Evolutionary conservation across 2,329 filamentous ascomycete species (phyloP), one percentile per base, ranked within the genome.

Genomic region (Colletotrichum zoysiae): DNA sequence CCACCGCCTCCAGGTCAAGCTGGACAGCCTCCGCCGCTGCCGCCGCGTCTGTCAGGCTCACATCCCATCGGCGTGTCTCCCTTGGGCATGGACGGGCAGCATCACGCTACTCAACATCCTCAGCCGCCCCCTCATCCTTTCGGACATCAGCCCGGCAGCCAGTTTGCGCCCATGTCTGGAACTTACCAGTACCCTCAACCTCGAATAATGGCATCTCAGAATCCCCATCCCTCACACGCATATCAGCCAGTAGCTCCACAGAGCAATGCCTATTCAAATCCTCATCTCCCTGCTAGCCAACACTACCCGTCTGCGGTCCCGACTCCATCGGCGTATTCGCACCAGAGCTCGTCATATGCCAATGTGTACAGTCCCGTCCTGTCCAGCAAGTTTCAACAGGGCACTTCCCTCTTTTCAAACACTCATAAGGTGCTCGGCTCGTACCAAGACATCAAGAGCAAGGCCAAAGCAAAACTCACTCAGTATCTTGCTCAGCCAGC

Each of bases 1-100:
- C 68, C 68, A 7, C 68, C 64, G 20, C 64, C 68, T 26, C 64
- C 68, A 5, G 68, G 57, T 1, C 68, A 61, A n/a, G 7, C 23
- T 20, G 68, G 42, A 18, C 40, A 57, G n/a, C 35, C 57, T 26
- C 57, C 64, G 20, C 68, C 68, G 16, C 57, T 67, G 11, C 63
- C 67, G 18, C 63, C 42, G 4, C 63, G 57, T 11, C 14, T 42
- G 7, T 26, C 65, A 5, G 46, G 23, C 2, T 33, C 26, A 14
- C 5, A 16, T 16, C 30, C 42, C 14, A 11, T 26, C 44, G 23
- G 9, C 38, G 16, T 42, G 23, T 7, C 56, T n/a, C 8, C 50
- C 26, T 65, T 30, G 12, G 38, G 51, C 23, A 20, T 11, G 4
- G 26, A 51, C 16, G 35, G 53, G 5, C 61, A 55, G 18, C n/a